phyloP scores from a whole-genome alignment of 192 early-diverging fungal species.

The Coemansia sp. region DNA sequence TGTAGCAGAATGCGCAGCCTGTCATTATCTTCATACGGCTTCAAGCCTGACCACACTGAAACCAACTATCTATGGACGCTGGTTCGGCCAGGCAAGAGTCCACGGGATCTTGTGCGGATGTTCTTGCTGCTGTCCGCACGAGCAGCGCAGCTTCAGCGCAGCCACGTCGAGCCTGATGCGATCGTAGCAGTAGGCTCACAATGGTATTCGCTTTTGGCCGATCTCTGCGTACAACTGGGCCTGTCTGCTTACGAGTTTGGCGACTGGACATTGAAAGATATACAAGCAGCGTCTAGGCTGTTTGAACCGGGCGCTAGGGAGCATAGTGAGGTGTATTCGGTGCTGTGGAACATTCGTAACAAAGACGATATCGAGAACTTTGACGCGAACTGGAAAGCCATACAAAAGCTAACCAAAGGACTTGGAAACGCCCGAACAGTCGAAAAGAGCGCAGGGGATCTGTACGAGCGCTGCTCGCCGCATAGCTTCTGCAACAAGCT shows the following conservation, averaged over 20 bases:
- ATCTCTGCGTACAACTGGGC: slow-evolving; percentile 35
- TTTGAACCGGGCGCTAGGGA: slow-evolving; percentile 14
- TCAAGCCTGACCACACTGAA: not conserved
- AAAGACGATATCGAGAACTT: slow-evolving; percentile 10
- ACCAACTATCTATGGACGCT: slow-evolving; percentile 29
- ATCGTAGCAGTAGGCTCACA: slow-evolving; percentile 15
- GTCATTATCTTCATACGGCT: slow-evolving; percentile 1
- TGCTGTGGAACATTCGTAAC: slow-evolving; percentile 22
- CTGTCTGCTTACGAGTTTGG: slow-evolving; percentile 23
- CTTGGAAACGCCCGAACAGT: slow-evolving; percentile 9
- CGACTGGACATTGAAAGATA: slow-evolving; percentile 16
- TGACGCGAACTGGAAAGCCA: slow-evolving; percentile 17
- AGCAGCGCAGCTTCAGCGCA: slow-evolving; percentile 24
- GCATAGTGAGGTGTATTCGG: slow-evolving; percentile 17
- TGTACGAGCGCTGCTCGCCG: slow-evolving; percentile 19
- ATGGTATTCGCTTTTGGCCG: slow-evolving; percentile 30
- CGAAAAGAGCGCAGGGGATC: not conserved
- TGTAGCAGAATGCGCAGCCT: not conserved
- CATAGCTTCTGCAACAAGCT: slow-evolving; percentile 27
- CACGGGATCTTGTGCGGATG: slow-evolving; percentile 22
- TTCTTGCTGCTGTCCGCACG: slow-evolving; percentile 38
- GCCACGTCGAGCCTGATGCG: slow-evolving; percentile 6
- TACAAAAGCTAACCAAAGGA: slow-evolving; percentile 14
- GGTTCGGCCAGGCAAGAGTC: slow-evolving; percentile 24
- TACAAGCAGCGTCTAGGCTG: slow-evolving; percentile 19